Conservation (phyloP, 108 stramenopile genomes). For the Parietichytrium sp. region DNA sequence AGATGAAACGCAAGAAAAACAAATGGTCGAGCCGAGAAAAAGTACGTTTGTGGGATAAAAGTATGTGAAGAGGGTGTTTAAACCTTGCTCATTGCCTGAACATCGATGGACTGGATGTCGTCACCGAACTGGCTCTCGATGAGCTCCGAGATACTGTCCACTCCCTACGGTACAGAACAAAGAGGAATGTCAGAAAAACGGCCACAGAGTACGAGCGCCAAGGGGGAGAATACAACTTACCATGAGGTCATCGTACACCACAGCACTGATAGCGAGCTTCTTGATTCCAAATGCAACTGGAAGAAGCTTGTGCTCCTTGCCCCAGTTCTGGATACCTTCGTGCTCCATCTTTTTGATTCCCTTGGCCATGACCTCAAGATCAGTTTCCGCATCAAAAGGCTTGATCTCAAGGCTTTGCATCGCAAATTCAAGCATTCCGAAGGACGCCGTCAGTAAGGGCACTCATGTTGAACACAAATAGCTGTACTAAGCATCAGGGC, state of each 20-base stretch:
- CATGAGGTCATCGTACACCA: slow-evolving; percentile 57
- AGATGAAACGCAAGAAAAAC: too few relatives aligned
- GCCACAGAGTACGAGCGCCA: too few relatives aligned
- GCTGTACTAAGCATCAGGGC: too few relatives aligned
- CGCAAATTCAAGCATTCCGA: too few relatives aligned
- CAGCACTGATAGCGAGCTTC: slow-evolving; percentile 61
- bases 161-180: too few relatives aligned
- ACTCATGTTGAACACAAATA: too few relatives aligned
- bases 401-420: slow-evolving; percentile 64
- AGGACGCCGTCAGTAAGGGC: too few relatives aligned
- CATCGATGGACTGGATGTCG: slow-evolving; percentile 46
- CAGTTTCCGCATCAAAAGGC: slow-evolving; percentile 62
- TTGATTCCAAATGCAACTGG: slow-evolving; percentile 65
- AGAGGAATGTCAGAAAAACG: too few relatives aligned
- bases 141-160: slow-evolving; percentile 44
- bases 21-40: too few relatives aligned
- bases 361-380: slow-evolving; percentile 58
- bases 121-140: slow-evolving; percentile 48
- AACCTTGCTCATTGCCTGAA: slow-evolving; percentile 49
- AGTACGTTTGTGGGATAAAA: too few relatives aligned
- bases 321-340: slow-evolving; percentile 58
- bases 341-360: slow-evolving; percentile 51
- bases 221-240: too few relatives aligned
- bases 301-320: slow-evolving; percentile 59
- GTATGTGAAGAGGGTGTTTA: slow-evolving; percentile 35